A percentile compares a stretch with the other conserved stretches of the same genome.
These are phyloP conservation scores for Solanum chilense DNA, from an alignment of 257 asterid genomes.

Conservation along the genomic window DNA sequence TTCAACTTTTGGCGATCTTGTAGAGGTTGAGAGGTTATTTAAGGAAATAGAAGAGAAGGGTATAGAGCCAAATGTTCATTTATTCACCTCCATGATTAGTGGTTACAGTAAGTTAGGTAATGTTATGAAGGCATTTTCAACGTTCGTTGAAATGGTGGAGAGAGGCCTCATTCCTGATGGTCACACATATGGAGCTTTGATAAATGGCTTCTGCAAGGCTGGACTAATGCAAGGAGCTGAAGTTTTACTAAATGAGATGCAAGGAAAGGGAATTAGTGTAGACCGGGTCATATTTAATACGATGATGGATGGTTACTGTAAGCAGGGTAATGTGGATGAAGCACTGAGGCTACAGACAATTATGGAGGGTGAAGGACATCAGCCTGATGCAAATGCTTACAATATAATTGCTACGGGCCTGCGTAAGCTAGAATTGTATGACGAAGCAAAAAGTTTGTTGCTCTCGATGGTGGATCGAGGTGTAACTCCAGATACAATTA, in stretches of 20 bases:
- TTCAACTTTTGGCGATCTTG: conserved; percentile 18
- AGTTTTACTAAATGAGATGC: conserved; percentile 65
- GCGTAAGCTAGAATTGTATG: conserved; percentile 36
- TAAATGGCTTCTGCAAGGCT: conserved; percentile 51
- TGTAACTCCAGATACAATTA: conserved; percentile 16
- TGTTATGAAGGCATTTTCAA: conserved; percentile 40
- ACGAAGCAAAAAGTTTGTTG: conserved; percentile 52
- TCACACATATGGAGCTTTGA: conserved; percentile 60
- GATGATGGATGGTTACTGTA: conserved; percentile 73
- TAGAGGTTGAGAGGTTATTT: conserved; percentile 45
- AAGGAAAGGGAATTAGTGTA: conserved; percentile 38
- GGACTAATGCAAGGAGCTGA: conserved; percentile 62
- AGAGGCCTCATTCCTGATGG: conserved; percentile 48
- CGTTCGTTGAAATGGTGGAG: conserved; percentile 52
- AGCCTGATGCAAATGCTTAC: conserved; percentile 49
- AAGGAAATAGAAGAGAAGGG: conserved; percentile 49
- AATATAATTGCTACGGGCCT: conserved; percentile 53
- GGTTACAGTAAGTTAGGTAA: conserved; percentile 36
- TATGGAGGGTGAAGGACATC: conserved; percentile 67
- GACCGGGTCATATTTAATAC: conserved; percentile 60
- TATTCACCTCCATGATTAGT: conserved; percentile 48
- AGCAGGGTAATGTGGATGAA: conserved; percentile 57
- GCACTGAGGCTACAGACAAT: conserved; percentile 39
- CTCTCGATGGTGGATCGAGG: conserved; percentile 55
- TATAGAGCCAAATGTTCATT: conserved; percentile 40